Base-by-base conservation (phyloP, 1,284 basidiomycete species). In the Cronartium ribicola region DNA sequence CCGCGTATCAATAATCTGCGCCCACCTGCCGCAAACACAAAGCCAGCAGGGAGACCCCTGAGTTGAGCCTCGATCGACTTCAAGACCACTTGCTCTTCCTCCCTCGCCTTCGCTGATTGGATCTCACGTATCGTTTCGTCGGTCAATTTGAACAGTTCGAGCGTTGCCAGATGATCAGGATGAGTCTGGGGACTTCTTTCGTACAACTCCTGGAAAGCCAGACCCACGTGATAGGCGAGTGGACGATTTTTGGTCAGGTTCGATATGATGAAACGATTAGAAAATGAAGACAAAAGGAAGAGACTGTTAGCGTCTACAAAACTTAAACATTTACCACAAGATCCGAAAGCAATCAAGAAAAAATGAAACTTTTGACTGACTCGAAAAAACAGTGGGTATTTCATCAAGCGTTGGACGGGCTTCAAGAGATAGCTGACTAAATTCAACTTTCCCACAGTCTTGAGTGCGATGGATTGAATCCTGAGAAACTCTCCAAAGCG, bases 401-500 rank as follows among this genome's bases (percentile, higher is more conserved):
- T 85, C 37, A 86, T 86, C 13, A 94, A 80, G 67, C 90, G 82
- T 76, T 88, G 86, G 17, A 90, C 85, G 5, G 93, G 92, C 79
- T 91, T 88, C 72, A 88, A 83, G 64, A 94, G 81, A 76, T 91
- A 86, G 69, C 84, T 85, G 70, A 87, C 84, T 55, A 95, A 82
- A 40, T 83, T 85, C 85, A 88, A 87, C 7, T 86, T 86, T 64
- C 83, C 84, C 75, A 86, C 86, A 39, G 13, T 83, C 81, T 6
- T 81, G n/a, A 51, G 17, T 17, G 20, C 29, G 11, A 43, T 81
- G 79, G 89, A 87, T 80, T 92, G 90, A 77, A 94, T 84, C 76
- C 86, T 83, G 13, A 95, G 84, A 80, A 93, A 94, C 79, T 92
- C 89, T 1, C 90, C 90, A 82, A 95, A 90, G 75, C 91, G 88